These are phyloP conservation scores for Astrocystis sublimbata DNA, from an alignment of 495 filamentous ascomycete species.

Conservation along the genomic window DNA sequence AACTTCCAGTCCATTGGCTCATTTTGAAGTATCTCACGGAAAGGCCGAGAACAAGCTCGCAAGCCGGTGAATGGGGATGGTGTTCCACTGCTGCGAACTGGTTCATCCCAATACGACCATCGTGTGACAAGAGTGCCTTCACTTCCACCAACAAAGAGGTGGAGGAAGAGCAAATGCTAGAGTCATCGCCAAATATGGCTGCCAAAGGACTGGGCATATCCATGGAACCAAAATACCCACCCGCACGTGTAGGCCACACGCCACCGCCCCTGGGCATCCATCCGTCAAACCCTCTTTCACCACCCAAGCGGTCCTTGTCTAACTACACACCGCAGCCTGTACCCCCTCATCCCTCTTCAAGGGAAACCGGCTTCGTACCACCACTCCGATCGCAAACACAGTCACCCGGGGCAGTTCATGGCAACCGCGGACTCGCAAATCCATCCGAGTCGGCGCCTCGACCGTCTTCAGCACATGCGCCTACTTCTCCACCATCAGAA, in stretches of 20 bases:
- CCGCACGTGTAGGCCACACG: conserved; percentile 36
- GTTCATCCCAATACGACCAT: conserved; percentile 50
- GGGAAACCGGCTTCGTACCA: conserved; percentile 48
- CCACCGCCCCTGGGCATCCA: conserved; percentile 45
- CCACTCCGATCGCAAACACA: conserved; percentile 82
- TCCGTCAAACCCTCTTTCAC: conserved; percentile 44
- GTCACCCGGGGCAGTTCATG: conserved; percentile 67
- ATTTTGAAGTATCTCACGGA: conserved; percentile 56
- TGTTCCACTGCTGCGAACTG: conserved; percentile 42
- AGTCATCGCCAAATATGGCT: conserved; percentile 28
- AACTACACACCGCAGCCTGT: conserved; percentile 45
- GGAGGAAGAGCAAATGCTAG: conserved; percentile 47
- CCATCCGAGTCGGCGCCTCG: conserved; percentile 58
- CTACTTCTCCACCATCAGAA: conserved; percentile 49
- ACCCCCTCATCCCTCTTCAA: conserved; percentile 29
- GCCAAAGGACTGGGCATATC: conserved; percentile 23
- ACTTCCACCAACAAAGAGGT: conserved; percentile 56
- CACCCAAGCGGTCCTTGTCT: conserved; percentile 54
- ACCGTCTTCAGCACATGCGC: conserved; percentile 67
- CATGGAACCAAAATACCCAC: conserved; percentile 35
- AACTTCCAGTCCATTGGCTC: conserved; percentile 82
- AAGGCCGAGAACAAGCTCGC: conserved; percentile 32
- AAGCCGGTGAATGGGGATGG: conserved; percentile 33
- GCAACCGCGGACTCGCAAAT: conserved; percentile 47
- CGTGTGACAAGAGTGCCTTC: conserved; percentile 47